Percentiles rank a stretch among this genome's conserved stretches.
Evolutionary conservation across 108 stramenopile genomes (phyloP).

Genomic region (Schizochytrium sp.): DNA sequence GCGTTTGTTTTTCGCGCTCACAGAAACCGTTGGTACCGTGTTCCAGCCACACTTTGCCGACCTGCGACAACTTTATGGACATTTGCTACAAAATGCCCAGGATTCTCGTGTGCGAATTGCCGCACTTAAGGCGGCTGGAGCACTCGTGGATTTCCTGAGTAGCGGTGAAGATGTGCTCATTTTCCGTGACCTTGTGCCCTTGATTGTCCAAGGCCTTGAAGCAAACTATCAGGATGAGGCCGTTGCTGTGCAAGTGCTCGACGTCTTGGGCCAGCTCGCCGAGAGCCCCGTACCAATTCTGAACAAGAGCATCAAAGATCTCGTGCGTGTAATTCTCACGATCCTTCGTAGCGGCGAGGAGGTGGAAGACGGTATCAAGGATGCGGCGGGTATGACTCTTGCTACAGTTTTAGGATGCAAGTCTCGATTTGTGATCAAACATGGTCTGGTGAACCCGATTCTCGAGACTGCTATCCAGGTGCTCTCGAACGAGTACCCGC

Average conservation of each 20-base stretch:
- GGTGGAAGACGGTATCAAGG: slow-evolving; percentile 47
- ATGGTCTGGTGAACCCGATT: background rate
- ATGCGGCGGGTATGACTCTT: slow-evolving; percentile 8
- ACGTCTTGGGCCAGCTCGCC: background rate
- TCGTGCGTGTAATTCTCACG: background rate
- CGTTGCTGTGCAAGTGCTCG: slow-evolving; percentile 33
- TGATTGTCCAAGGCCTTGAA: slow-evolving; percentile 22
- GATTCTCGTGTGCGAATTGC: background rate
- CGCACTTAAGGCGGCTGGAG: slow-evolving; percentile 42
- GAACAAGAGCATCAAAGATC: slow-evolving; percentile 43
- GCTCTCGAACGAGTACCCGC: slow-evolving; percentile 44
- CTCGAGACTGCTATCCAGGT: slow-evolving; percentile 4
- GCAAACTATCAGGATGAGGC: slow-evolving; percentile 21
- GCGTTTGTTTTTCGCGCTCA: slow-evolving; percentile 51
- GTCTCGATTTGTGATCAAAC: slow-evolving; percentile 54
- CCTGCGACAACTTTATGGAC: slow-evolving; percentile 11
- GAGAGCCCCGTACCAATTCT: slow-evolving; percentile 6
- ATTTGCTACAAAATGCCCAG: background rate
- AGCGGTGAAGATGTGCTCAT: slow-evolving; percentile 32
- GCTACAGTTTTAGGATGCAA: slow-evolving; percentile 7
- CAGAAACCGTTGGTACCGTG: slow-evolving; percentile 43
- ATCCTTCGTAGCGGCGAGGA: slow-evolving; percentile 29
- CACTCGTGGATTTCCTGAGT: slow-evolving; percentile 22
- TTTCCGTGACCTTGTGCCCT: slow-evolving; percentile 30
- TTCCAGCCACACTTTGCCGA: slow-evolving; percentile 51